These are phyloP conservation scores for Phascolomyces articulosus DNA, from an alignment of 371 early-diverging fungal genomes.

Conservation along the genomic window DNA sequence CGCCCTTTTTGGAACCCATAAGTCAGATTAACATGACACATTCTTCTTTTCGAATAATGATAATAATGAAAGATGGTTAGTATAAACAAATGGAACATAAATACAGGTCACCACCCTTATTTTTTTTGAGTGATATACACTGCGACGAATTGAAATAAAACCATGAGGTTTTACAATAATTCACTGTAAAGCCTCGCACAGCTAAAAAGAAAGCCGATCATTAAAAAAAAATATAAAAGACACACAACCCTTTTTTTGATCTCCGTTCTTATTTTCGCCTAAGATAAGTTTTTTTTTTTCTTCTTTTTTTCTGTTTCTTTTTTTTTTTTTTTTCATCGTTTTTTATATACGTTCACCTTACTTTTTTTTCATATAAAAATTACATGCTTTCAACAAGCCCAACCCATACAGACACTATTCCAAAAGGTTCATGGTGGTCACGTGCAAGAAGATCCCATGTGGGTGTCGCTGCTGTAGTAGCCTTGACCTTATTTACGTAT, in stretches of 20 bases:
- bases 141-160: too few relatives aligned
- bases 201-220: background rate
- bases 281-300: background rate
- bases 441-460: conserved; percentile 49
- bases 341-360: too few relatives aligned
- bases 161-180: too few relatives aligned
- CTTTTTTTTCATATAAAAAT: background rate
- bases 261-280: background rate
- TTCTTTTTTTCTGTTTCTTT: background rate
- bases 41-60: too few relatives aligned
- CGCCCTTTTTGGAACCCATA: too few relatives aligned
- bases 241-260: background rate
- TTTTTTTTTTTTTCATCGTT: conserved; percentile 9
- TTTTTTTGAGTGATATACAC: too few relatives aligned
- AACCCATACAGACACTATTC: background rate
- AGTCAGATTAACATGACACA: too few relatives aligned
- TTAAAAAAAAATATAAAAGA: background rate
- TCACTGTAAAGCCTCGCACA: too few relatives aligned
- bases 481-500: conserved; percentile 61
- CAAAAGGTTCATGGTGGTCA: conserved; percentile 28
- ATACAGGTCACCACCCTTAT: too few relatives aligned
- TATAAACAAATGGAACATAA: too few relatives aligned
- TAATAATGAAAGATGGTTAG: too few relatives aligned
- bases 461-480: conserved; percentile 58
- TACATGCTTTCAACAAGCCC: conserved; percentile 1